Evolutionary conservation across 2,329 filamentous ascomycete species (phyloP), one percentile per base, ranked within the genome.

Genomic region (Ceratocystis eucalypticola): DNA sequence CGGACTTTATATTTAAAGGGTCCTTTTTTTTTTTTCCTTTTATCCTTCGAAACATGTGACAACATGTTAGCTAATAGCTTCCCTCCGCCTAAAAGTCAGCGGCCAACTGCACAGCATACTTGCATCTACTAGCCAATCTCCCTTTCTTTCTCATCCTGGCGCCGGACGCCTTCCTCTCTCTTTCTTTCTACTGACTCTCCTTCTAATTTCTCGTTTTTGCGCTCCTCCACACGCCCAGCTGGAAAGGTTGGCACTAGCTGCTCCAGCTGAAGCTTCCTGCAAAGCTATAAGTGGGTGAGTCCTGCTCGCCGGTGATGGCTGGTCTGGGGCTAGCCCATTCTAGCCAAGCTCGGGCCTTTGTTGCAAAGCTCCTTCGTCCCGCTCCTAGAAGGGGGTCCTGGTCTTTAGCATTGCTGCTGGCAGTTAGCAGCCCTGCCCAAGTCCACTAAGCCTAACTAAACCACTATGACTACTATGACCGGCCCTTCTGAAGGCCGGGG

Each of bases 161-260:
- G 37, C 37, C 37, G 8, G 37, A 10, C 8, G 37, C 28, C 28
- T 6, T 59, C 25, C 17, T 59, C 15, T 10, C 28, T 33, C 22
- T 5, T n/a, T 25, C 15, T 59, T 1, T 12, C 7, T 30, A 28
- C 25, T 30, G 25, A 59, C 2, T 59, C 22, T 50, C n/a, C 22
- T n/a, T 50, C n/a, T 22, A 8, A n/a, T 20, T 50, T n/a, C 46
- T 20, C 7, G 46, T 22, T 20, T 22, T n/a, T 5, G 22, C 22
- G 46, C 20, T 7, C 20, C 17, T 50, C 15, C 46, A 33, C 53
- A 59, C 53, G 28, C 53, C 53, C 53, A 59, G 53, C 53, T 59
- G 53, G 53, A 59, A 59, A 33, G 28, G 53, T 59, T 59, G 53
- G 53, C 53, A 59, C 53, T 59, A 59, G 53, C 53, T 37, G 28